Conservation (phyloP, 352 stramenopile species). For the Phytopythium kandeliae region DNA sequence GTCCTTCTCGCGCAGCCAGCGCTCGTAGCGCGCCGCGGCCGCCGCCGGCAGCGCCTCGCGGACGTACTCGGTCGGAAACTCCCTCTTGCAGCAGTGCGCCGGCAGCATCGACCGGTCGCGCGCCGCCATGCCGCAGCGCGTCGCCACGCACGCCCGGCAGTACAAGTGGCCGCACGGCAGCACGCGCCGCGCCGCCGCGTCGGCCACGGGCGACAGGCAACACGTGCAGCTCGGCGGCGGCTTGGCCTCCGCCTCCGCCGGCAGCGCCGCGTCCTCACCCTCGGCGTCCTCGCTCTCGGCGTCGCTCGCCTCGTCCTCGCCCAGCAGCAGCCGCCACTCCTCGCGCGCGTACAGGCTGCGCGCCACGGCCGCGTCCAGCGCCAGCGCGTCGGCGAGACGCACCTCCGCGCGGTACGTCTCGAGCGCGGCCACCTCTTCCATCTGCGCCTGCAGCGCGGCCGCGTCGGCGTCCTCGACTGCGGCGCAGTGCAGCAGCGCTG, state of each 20-base stretch:
- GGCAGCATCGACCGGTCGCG: constrained; percentile 50
- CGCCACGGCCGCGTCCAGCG: constrained; percentile 34
- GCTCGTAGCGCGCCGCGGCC: constrained; percentile 38
- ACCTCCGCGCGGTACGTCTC: constrained; percentile 39
- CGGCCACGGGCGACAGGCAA: constrained; percentile 19
- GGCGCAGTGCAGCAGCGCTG: constrained; percentile 7
- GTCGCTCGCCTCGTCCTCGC: constrained; percentile 1
- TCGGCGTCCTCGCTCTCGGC: constrained; percentile 6
- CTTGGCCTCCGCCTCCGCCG: constrained; percentile 34
- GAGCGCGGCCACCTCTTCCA: constrained; percentile 22
- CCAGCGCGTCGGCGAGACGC: constrained; percentile 20
- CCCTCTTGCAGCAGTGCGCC: constrained; percentile 65
- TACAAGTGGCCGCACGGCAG: constrained; percentile 62
- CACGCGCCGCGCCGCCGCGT: constrained; percentile 15
- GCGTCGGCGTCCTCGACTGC: constrained; percentile 16
- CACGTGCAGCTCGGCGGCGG: constrained; percentile 31
- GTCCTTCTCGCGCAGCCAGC: constrained; percentile 46
- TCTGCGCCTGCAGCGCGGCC: constrained; percentile 11
- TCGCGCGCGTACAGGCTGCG: constrained; percentile 41
- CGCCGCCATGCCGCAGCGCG: constrained; percentile 47
- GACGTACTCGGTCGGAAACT: constrained; percentile 65
- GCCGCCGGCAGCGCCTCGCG: constrained; percentile 20
- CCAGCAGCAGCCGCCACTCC: constrained; percentile 23
- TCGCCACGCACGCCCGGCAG: constrained; percentile 43
- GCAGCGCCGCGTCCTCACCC: constrained; percentile 10